These are phyloP conservation scores for Daldinia sp. DNA, from an alignment of 2,329 filamentous ascomycete species.

Conservation along the genomic window DNA sequence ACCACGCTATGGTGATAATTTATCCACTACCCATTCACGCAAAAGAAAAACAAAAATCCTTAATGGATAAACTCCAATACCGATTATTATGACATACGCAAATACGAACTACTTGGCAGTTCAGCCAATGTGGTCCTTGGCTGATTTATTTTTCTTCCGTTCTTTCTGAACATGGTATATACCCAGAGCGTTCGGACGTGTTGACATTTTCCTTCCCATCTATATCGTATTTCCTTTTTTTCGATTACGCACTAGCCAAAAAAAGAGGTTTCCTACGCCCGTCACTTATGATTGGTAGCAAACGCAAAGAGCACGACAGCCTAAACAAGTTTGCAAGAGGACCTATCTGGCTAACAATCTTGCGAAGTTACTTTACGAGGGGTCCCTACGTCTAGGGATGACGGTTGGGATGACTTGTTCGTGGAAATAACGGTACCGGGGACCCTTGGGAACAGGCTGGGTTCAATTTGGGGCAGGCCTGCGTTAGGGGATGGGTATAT, in stretches of 20 bases:
- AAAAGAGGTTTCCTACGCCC: background rate
- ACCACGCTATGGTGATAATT: background rate
- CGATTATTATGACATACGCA: slow-evolving; percentile 20
- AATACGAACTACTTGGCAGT: slow-evolving; percentile 9
- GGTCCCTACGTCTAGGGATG: slow-evolving; percentile 16
- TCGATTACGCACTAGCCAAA: background rate
- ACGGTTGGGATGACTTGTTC: slow-evolving; percentile 30
- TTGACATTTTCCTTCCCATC: slow-evolving; percentile 30
- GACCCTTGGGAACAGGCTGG: slow-evolving; percentile 4
- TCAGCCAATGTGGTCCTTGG: slow-evolving; percentile 1
- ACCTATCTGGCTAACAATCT: slow-evolving; percentile 13
- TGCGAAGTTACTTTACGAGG: slow-evolving; percentile 20
- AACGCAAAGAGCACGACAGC: slow-evolving; percentile 1
- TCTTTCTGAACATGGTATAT: slow-evolving; percentile 43
- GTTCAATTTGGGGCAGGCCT: slow-evolving; percentile 13
- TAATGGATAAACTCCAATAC: slow-evolving; percentile 14
- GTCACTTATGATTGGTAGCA: slow-evolving; percentile 4
- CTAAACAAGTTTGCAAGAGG: background rate
- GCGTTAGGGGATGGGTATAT: slow-evolving; percentile 17
- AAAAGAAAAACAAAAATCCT: background rate
- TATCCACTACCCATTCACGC: background rate
- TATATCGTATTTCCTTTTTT: slow-evolving; percentile 19
- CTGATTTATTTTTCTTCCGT: slow-evolving; percentile 34
- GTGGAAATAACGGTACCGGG: background rate
- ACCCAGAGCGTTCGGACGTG: slow-evolving; percentile 37